Evolutionary conservation across 352 stramenopile species (phyloP).

Genomic region (Pythium rhizo-oryzae): DNA sequence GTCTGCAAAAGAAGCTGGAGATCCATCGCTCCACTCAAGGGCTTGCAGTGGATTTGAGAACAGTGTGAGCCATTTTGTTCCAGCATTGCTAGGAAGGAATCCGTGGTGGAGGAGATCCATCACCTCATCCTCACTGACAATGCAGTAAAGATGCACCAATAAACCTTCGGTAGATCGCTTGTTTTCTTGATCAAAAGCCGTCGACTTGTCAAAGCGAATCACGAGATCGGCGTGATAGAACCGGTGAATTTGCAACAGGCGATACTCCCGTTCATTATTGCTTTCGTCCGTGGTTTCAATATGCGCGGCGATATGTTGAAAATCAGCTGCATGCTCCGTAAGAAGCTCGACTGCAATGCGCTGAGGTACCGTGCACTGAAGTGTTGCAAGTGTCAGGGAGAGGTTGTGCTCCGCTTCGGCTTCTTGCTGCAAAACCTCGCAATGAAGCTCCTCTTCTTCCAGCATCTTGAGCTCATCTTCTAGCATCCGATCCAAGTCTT

Average conservation of each 20-base stretch:
- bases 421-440: constrained; percentile 54
- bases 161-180: constrained; percentile 31
- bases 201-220: constrained; percentile 30
- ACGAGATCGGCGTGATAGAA: constrained; percentile 46
- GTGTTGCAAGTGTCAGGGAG: constrained; percentile 34
- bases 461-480: constrained; percentile 38
- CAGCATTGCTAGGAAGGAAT: constrained; percentile 8
- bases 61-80: constrained; percentile 12
- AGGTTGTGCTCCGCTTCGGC: constrained; percentile 45
- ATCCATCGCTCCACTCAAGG: constrained; percentile 9
- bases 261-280: background rate
- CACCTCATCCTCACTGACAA: constrained; percentile 38
- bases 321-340: constrained; percentile 44
- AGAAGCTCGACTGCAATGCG: constrained; percentile 57
- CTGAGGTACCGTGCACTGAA: constrained; percentile 38
- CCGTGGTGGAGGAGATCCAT: constrained; percentile 42
- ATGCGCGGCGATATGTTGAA: constrained; percentile 44
- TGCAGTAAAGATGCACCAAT: constrained; percentile 48
- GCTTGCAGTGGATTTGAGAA: constrained; percentile 26
- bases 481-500: constrained; percentile 31
- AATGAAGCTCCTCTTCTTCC: constrained; percentile 36
- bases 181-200: background rate
- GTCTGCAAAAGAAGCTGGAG: constrained; percentile 1
- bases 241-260: constrained; percentile 51
- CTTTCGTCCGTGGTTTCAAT: constrained; percentile 27